Base-by-base conservation (phyloP, 805 yeast species). In the Starmerella ratchasimensis region DNA sequence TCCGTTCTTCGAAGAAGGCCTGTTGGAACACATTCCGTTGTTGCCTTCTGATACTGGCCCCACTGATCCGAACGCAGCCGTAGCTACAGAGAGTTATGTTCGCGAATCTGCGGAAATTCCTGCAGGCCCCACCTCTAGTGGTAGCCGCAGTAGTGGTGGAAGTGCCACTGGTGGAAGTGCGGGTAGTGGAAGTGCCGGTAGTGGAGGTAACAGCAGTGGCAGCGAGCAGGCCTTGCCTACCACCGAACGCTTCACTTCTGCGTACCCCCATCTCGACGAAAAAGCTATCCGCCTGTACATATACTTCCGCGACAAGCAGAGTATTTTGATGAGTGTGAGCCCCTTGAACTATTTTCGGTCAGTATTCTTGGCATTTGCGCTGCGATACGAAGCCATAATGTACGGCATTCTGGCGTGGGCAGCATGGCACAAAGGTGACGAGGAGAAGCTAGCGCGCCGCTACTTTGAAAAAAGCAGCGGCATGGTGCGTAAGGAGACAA, bases 381-480 rank as follows among this genome's bases (percentile, higher is more conserved):
- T 61, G 31, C 55, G 53, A 16, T 69, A 71, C 41, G 61, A 61
- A 24, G 64, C 74, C 2, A 66, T 73, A 3, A 51, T 74, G 21
- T 63, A 66, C 43, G 64, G 69, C 0, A 53, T 76, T 6, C 62
- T 74, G 21, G 76, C 78, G 0, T 76, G 80, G 80, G 76, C 62
- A 1, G 57, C 56, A 4, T 55, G 55, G 46, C 57, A 61, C 43
- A 48, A 47, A 19, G 51, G 52, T n/a, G 54, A 55, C 32, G 54
- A 55, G 25, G 57, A 51, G 11, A 47, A 51, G 8, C 45, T 21
- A 2, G 60, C 56, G 5, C 46, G 42, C 25, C 28, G 33, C 2
- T 53, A 48, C 34, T 42, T 54, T 4, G 45, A 45, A 13, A 34
- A 42, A 28, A 58, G 58, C 5, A 45, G 49, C 17, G 38, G 37